A percentile compares a stretch with the other conserved stretches of the same genome.
These are phyloP conservation scores for Cyathus striatus DNA, from an alignment of 768 basidiomycete genomes.

Conservation along the genomic window DNA sequence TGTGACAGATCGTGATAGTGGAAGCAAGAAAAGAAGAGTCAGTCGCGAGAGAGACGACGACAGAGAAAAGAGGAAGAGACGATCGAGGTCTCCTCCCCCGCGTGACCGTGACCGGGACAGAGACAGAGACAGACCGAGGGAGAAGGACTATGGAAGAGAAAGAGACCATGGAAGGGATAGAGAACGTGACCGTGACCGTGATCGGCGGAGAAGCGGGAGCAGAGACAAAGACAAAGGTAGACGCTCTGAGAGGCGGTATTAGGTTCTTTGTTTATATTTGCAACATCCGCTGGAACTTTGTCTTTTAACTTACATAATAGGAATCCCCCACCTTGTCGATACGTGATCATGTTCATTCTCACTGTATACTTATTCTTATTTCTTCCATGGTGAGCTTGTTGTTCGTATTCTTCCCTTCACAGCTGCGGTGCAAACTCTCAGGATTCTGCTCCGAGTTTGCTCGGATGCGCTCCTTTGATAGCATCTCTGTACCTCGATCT, in stretches of 20 bases:
- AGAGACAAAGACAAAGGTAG: constrained; percentile 18
- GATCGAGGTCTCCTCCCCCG: constrained; percentile 31
- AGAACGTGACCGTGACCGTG: constrained; percentile 1
- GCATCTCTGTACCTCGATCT: too few species aligned
- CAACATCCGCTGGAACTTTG: not conserved
- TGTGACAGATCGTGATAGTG: constrained; percentile 37
- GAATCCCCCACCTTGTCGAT: too few species aligned
- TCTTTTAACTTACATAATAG: too few species aligned
- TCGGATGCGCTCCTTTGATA: too few species aligned
- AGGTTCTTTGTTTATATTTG: not conserved
- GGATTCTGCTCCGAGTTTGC: too few species aligned
- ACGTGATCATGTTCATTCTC: too few species aligned
- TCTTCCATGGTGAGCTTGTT: too few species aligned
- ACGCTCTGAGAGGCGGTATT: not conserved
- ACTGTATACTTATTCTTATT: too few species aligned
- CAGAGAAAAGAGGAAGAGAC: constrained; percentile 24
- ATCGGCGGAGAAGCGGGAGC: constrained; percentile 16
- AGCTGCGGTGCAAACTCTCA: too few species aligned
- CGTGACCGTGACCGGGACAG: constrained; percentile 16
- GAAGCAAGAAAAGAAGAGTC: constrained; percentile 39
- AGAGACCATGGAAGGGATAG: constrained; percentile 1
- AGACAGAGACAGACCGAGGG: not conserved
- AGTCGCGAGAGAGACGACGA: constrained; percentile 38
- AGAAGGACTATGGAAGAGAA: constrained; percentile 7
- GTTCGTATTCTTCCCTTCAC: too few species aligned